Percentiles rank a stretch among this genome's conserved stretches.
phyloP scores from a whole-genome alignment of 139 green algal species.

The Chlorella sp. region DNA sequence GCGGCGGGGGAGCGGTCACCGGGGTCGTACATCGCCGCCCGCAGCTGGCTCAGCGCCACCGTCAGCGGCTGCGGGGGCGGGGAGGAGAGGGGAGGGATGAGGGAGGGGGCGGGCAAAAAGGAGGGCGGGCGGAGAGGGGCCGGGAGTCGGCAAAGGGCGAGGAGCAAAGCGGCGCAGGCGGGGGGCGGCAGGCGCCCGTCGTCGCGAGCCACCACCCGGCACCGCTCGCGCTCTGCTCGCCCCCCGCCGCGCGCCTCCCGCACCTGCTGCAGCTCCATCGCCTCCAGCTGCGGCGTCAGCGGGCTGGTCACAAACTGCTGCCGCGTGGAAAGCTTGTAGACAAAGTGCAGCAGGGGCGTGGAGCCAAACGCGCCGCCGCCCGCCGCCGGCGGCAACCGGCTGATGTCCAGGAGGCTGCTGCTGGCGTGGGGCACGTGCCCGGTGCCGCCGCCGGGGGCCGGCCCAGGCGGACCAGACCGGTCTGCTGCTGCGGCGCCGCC shows the following conservation, averaged over 20 bases:
- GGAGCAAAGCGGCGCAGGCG: neutral
- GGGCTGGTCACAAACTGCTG: slow-evolving; percentile 26
- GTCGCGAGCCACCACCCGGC: neutral
- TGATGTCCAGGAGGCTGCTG: neutral
- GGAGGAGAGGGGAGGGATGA: neutral
- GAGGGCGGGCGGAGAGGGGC: no score
- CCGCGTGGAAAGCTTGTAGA: slow-evolving; percentile 8
- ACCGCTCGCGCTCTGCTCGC: neutral
- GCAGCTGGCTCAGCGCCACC: slow-evolving; percentile 35
- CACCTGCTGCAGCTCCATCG: slow-evolving; percentile 20
- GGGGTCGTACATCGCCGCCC: slow-evolving; percentile 36
- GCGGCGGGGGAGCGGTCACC: slow-evolving; percentile 3
- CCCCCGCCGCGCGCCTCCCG: neutral
- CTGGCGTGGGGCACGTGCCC: no score
- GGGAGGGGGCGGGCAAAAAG: neutral
- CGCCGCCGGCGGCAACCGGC: slow-evolving; percentile 50
- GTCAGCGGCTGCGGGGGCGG: slow-evolving; percentile 7
- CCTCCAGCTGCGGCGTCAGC: neutral
- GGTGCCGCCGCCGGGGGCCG: no score
- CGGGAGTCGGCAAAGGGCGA: neutral
- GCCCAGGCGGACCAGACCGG: neutral
- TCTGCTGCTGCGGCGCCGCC: slow-evolving; percentile 3
- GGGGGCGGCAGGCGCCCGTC: neutral
- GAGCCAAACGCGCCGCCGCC: slow-evolving; percentile 18
- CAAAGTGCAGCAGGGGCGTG: slow-evolving; percentile 34